A percentile compares a stretch with the other conserved stretches of the same genome.
These are phyloP conservation scores for Globisporangium cederbergense DNA, from an alignment of 352 stramenopile species.

Conservation along the genomic window DNA sequence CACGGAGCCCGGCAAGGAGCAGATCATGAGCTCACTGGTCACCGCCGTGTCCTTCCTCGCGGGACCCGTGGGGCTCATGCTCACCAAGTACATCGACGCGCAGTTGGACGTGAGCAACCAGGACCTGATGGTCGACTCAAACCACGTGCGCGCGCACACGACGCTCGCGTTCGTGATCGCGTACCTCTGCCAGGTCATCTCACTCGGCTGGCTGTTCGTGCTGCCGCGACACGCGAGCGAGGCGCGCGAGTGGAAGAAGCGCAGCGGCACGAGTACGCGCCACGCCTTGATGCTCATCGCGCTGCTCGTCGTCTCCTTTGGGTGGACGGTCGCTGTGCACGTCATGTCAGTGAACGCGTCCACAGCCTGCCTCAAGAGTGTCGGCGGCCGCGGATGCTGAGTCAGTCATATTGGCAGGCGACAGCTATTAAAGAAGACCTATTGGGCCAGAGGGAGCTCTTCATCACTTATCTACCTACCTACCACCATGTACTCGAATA, in stretches of 20 bases:
- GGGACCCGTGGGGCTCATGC: conserved; percentile 29
- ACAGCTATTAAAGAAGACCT: no score
- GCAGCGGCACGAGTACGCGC: conserved; percentile 23
- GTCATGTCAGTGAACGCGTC: conserved; percentile 44
- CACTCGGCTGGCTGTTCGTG: conserved; percentile 44
- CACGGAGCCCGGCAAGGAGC: conserved; percentile 27
- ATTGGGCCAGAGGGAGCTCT: no score
- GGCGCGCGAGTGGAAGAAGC: conserved; percentile 33
- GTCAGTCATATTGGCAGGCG: no score
- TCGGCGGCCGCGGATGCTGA: not conserved
- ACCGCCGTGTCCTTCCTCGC: conserved; percentile 46
- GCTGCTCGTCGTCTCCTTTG: conserved; percentile 21
- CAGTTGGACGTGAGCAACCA: conserved; percentile 35
- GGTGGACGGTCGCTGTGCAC: conserved; percentile 22
- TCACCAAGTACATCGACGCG: conserved; percentile 57
- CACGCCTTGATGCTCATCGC: conserved; percentile 22
- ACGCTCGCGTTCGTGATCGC: conserved; percentile 35
- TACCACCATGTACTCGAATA: no score
- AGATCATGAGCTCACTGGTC: conserved; percentile 33
- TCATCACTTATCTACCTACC: no score
- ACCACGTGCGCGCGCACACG: conserved; percentile 27
- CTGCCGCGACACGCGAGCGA: conserved; percentile 56
- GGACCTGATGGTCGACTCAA: conserved; percentile 35
- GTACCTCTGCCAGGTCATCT: conserved; percentile 33
- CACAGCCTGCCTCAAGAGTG: conserved; percentile 30